These are phyloP conservation scores for Trichophyton equinum DNA, from an alignment of 2,329 filamentous ascomycete genomes.

Conservation along the genomic window DNA sequence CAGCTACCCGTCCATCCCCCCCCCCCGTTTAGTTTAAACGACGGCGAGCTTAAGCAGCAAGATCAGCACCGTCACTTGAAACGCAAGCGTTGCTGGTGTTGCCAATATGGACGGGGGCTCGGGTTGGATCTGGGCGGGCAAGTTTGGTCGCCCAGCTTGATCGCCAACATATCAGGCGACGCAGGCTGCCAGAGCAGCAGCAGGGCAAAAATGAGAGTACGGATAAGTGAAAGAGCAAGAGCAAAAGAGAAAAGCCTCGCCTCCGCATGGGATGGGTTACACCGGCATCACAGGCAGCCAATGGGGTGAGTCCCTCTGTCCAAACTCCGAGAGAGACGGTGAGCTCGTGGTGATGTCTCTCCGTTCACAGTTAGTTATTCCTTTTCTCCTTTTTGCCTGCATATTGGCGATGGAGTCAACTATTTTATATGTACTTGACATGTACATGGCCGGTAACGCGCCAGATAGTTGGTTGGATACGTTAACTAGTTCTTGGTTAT, in stretches of 20 bases:
- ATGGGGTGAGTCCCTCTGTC: background rate
- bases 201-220: background rate
- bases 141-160: background rate
- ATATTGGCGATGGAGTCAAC: background rate
- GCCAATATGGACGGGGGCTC: background rate
- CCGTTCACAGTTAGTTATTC: background rate
- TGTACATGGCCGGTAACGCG: no score
- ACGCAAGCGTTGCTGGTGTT: background rate
- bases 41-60: background rate
- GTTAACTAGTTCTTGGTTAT: no score
- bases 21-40: background rate
- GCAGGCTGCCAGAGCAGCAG: background rate
- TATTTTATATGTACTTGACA: background rate
- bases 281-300: background rate
- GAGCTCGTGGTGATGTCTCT: background rate
- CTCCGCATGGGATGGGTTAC: slow-evolving; percentile 1
- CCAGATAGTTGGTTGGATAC: no score
- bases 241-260: background rate
- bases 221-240: no score
- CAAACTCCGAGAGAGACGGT: background rate
- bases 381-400: background rate
- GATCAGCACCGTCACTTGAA: slow-evolving; percentile 3
- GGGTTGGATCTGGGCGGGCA: background rate
- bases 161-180: background rate
- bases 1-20: background rate